A percentile compares a stretch with the other conserved stretches of the same genome.
These are phyloP conservation scores for Graphilbum fragrans DNA, from an alignment of 2,329 filamentous ascomycete genomes.

Conservation along the genomic window DNA sequence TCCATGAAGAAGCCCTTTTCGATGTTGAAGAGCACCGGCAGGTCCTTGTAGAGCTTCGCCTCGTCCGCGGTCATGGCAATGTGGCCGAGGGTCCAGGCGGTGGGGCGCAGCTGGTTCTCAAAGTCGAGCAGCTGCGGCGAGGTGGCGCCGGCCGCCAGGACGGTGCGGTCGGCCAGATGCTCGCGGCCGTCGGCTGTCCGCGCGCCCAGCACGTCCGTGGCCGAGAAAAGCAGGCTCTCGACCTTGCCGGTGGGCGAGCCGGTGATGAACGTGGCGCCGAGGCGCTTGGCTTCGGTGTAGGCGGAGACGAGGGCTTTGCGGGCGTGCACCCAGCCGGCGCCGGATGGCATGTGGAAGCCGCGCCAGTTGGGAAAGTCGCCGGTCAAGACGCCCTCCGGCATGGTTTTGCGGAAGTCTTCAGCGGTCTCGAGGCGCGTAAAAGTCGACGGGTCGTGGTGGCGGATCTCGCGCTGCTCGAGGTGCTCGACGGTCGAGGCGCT, in stretches of 20 bases:
- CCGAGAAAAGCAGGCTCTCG: neutral
- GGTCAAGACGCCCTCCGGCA: neutral
- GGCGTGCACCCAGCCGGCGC: conserved; percentile 1
- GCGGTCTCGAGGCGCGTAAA: neutral
- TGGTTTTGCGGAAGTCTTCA: neutral
- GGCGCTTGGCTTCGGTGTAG: neutral
- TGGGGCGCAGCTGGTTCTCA: conserved; percentile 1
- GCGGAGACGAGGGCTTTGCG: neutral
- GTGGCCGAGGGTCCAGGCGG: conserved; percentile 1
- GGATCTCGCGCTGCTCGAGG: neutral
- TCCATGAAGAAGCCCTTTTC: conserved; percentile 3
- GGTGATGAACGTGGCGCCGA: neutral
- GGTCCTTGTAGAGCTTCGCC: neutral
- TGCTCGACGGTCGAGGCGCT: neutral
- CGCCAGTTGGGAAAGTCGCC: conserved; percentile 1
- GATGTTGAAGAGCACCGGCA: conserved; percentile 3
- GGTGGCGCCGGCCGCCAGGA: conserved; percentile 1
- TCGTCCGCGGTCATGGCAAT: conserved; percentile 1
- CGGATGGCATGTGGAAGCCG: neutral
- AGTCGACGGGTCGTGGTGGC: neutral
- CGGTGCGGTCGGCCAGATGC: neutral
- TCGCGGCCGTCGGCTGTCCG: neutral
- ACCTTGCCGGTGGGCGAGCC: neutral
- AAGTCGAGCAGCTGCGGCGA: neutral
- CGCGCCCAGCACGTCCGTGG: neutral